These are phyloP conservation scores for Mycocentrospora acerina DNA, from an alignment of 2,329 filamentous ascomycete species.

Conservation along the genomic window DNA sequence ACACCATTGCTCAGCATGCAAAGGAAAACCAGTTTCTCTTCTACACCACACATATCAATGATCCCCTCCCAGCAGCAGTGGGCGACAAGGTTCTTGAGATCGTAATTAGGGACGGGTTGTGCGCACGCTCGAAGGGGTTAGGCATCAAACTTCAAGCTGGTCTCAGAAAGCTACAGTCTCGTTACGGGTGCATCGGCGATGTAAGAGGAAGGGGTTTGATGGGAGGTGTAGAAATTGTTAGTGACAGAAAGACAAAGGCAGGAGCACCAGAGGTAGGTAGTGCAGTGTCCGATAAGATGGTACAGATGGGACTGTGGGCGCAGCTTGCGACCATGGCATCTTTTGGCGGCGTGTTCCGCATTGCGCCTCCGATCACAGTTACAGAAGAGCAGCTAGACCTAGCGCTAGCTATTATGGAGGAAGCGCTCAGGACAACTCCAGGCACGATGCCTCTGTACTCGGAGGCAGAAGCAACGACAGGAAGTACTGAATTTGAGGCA, in stretches of 20 bases:
- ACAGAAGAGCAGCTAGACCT: slow-evolving; percentile 44
- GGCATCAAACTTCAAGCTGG: slow-evolving; percentile 53
- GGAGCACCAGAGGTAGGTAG: slow-evolving; percentile 53
- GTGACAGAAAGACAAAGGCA: slow-evolving; percentile 50
- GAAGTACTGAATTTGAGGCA: not conserved
- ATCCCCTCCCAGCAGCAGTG: slow-evolving; percentile 61
- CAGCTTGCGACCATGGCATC: slow-evolving; percentile 55
- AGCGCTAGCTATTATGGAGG: slow-evolving; percentile 59
- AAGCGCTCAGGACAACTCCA: slow-evolving; percentile 57
- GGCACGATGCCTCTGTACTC: slow-evolving; percentile 35
- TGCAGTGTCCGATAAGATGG: slow-evolving; percentile 51
- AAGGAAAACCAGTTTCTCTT: slow-evolving; percentile 56
- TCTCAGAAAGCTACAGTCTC: slow-evolving; percentile 49
- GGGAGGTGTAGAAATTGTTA: slow-evolving; percentile 61
- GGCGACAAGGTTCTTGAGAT: slow-evolving; percentile 64
- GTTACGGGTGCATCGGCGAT: slow-evolving; percentile 64
- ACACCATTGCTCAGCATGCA: slow-evolving; percentile 54
- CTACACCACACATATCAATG: slow-evolving; percentile 64
- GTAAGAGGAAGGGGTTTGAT: slow-evolving; percentile 61
- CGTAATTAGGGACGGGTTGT: slow-evolving; percentile 58
- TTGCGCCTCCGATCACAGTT: slow-evolving; percentile 63
- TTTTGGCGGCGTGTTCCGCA: slow-evolving; percentile 55
- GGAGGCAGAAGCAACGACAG: not conserved
- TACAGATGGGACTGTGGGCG: slow-evolving; percentile 57
- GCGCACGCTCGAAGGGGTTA: slow-evolving; percentile 47